Percentiles rank a stretch among this genome's conserved stretches.
These are phyloP conservation scores for Rhodomyrtus tomentosa DNA, from an alignment of 345 rosid genomes.

Conservation along the genomic window DNA sequence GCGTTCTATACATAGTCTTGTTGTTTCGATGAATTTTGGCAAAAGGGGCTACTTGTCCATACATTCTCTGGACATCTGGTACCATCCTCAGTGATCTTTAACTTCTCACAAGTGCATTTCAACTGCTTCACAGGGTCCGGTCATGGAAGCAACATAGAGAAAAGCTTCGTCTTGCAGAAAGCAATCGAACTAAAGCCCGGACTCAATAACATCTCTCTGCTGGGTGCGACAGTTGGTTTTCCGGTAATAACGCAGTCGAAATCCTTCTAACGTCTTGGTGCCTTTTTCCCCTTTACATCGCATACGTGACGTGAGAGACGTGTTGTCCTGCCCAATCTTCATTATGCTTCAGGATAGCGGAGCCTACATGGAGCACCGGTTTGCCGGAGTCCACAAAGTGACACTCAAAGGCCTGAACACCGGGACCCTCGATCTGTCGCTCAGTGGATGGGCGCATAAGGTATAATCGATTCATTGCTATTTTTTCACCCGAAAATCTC, in stretches of 20 bases:
- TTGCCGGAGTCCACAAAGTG: conserved; percentile 24
- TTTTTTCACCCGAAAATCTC: not conserved
- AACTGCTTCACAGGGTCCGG: conserved; percentile 16
- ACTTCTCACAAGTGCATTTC: not conserved
- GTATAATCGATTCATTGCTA: conserved; percentile 3
- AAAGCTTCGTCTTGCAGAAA: conserved; percentile 33
- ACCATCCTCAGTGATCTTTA: not conserved
- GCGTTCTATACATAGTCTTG: not conserved
- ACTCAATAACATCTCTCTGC: conserved; percentile 16
- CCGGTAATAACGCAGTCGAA: conserved; percentile 5
- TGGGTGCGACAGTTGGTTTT: conserved; percentile 25
- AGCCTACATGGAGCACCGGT: conserved; percentile 29
- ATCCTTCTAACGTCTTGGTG: not conserved
- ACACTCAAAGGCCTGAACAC: conserved; percentile 31
- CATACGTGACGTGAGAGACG: not conserved
- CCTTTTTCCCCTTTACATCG: not conserved
- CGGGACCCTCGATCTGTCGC: conserved; percentile 31
- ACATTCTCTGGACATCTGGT: not conserved
- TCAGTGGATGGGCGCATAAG: conserved; percentile 39
- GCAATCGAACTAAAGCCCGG: conserved; percentile 22
- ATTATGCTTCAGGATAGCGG: conserved; percentile 22
- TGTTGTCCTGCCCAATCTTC: not conserved
- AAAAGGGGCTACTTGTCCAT: not conserved
- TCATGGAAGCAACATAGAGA: conserved; percentile 30
- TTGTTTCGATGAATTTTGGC: not conserved